These are phyloP conservation scores for Aspergillus ochraceoroseus DNA, from an alignment of 2,329 filamentous ascomycete species.

Conservation along the genomic window DNA sequence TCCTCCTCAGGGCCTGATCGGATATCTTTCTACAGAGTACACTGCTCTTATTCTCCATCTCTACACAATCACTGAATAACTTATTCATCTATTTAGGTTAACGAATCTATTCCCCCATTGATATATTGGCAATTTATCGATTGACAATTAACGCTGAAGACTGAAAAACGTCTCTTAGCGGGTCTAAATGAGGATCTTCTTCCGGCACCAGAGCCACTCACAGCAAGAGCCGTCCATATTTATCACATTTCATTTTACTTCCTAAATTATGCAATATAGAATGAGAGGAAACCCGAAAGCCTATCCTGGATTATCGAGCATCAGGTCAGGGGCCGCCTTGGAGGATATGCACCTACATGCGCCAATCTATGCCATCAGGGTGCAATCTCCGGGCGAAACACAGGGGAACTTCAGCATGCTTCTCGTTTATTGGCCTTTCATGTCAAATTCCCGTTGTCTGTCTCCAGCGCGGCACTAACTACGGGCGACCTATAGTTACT, in stretches of 20 bases:
- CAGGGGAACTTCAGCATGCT: conserved; percentile 7
- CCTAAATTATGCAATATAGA: too few relatives aligned
- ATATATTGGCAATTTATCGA: conserved; percentile 1
- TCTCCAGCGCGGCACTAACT: too few relatives aligned
- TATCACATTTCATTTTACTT: too few relatives aligned
- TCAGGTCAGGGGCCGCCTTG: neutral
- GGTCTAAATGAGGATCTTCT: conserved; percentile 10
- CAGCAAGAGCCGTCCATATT: neutral
- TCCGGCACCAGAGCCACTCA: conserved; percentile 6
- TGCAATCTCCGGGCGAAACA: conserved; percentile 9
- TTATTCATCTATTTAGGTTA: too few relatives aligned
- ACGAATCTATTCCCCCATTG: too few relatives aligned
- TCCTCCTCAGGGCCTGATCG: too few relatives aligned
- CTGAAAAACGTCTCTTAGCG: conserved; percentile 4
- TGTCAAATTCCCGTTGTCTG: neutral
- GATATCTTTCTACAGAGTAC: too few relatives aligned
- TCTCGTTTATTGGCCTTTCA: conserved; percentile 8
- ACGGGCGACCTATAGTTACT: too few relatives aligned
- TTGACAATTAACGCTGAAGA: conserved; percentile 1
- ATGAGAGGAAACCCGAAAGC: too few relatives aligned
- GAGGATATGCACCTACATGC: conserved; percentile 7
- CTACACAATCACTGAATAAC: too few relatives aligned
- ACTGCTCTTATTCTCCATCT: too few relatives aligned
- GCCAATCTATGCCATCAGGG: conserved; percentile 5
- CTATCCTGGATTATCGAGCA: too few relatives aligned